These are phyloP conservation scores for Boletellus emodensis DNA, from an alignment of 768 basidiomycete species.

Conservation along the genomic window DNA sequence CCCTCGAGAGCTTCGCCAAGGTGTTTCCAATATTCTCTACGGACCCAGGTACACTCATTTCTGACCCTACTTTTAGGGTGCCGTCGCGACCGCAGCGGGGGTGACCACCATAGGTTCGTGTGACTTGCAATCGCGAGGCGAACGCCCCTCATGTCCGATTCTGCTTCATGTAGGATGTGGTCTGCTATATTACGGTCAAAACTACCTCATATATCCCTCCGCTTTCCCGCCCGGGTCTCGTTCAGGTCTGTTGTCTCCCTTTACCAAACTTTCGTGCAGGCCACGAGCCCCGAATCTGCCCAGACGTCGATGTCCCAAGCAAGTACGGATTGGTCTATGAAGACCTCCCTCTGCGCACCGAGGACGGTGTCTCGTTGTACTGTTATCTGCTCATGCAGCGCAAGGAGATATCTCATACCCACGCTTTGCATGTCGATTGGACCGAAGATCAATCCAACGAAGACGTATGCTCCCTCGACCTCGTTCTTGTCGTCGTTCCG, in stretches of 20 bases:
- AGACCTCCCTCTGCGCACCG: constrained; percentile 64
- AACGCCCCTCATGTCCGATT: not conserved
- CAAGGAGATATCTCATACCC: constrained; percentile 39
- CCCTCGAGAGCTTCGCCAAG: constrained; percentile 44
- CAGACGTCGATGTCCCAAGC: constrained; percentile 69
- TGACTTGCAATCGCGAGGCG: not conserved
- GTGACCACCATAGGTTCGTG: constrained; percentile 52
- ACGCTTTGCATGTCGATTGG: constrained; percentile 34
- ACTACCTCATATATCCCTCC: constrained; percentile 87
- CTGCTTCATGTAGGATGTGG: constrained; percentile 48
- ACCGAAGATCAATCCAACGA: constrained; percentile 47
- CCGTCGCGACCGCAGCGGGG: constrained; percentile 53
- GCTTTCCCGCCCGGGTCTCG: constrained; percentile 78
- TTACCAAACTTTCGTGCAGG: not conserved
- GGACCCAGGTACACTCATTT: not conserved
- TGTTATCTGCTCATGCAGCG: constrained; percentile 75
- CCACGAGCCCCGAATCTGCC: not conserved
- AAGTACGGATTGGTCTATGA: constrained; percentile 73
- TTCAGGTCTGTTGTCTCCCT: constrained; percentile 46
- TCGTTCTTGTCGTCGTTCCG: not conserved
- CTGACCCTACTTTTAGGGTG: constrained; percentile 37
- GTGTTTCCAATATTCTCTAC: constrained; percentile 15
- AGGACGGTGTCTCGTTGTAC: constrained; percentile 67
- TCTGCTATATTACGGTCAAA: constrained; percentile 82
- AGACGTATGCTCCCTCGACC: constrained; percentile 41